These are phyloP conservation scores for Stemphylium beticola DNA, from an alignment of 2,329 filamentous ascomycete genomes.

Conservation along the genomic window DNA sequence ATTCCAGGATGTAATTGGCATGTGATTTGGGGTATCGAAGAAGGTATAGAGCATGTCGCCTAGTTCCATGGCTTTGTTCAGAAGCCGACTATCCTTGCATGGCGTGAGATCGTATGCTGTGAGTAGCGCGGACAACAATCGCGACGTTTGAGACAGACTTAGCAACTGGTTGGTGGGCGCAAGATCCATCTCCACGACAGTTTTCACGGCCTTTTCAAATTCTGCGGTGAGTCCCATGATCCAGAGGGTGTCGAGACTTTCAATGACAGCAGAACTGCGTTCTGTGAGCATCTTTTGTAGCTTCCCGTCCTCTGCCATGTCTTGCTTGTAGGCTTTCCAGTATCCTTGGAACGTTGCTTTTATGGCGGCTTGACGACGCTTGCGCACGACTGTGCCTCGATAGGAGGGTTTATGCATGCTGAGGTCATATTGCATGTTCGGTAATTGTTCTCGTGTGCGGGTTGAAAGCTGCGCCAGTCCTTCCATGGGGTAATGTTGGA, in stretches of 20 bases:
- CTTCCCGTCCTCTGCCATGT: not conserved
- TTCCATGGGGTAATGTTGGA: not conserved
- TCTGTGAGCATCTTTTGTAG: not conserved
- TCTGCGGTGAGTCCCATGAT: slow-evolving; percentile 1
- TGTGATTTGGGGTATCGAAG: slow-evolving; percentile 69
- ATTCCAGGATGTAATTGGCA: slow-evolving; percentile 58
- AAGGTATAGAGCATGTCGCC: slow-evolving; percentile 67
- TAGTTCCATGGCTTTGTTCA: slow-evolving; percentile 66
- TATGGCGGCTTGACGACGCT: slow-evolving; percentile 68
- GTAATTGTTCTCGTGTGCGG: not conserved
- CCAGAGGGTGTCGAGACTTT: not conserved
- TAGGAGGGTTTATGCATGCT: not conserved
- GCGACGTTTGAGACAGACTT: not conserved
- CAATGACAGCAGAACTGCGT: not conserved
- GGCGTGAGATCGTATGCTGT: not conserved
- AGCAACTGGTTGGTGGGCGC: not conserved
- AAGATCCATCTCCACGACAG: not conserved
- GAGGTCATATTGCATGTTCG: slow-evolving; percentile 1
- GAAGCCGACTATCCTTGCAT: slow-evolving; percentile 49
- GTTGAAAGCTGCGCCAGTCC: not conserved
- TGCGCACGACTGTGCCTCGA: slow-evolving; percentile 57
- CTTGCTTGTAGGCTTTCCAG: slow-evolving; percentile 72
- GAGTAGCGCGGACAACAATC: not conserved
- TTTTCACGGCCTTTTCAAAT: not conserved
- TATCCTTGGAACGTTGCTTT: slow-evolving; percentile 75